These are phyloP conservation scores for Gracilaria caudata DNA, from an alignment of 23 red algal genomes.

Conservation along the genomic window DNA sequence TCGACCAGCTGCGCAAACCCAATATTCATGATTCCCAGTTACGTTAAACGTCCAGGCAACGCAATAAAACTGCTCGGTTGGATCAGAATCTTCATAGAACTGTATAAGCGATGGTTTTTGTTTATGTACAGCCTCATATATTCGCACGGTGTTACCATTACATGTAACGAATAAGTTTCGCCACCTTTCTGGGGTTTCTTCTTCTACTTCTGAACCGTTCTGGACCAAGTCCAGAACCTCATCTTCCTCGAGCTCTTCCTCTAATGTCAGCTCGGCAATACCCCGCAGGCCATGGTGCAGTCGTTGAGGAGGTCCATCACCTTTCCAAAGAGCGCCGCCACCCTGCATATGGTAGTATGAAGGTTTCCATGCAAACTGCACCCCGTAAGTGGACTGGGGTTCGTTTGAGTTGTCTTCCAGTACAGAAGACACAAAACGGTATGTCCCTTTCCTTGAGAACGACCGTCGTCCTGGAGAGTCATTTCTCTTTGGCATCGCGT, in stretches of 20 bases:
- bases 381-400: slow-evolving; percentile 54
- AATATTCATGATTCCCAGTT: slow-evolving; percentile 63
- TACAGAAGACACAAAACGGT: slow-evolving; percentile 39
- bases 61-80: slow-evolving; percentile 78
- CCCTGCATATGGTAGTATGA: slow-evolving; percentile 61
- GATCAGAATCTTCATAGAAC: slow-evolving; percentile 64
- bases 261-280: neutral
- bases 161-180: slow-evolving; percentile 62
- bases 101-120: slow-evolving; percentile 57
- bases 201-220: neutral
- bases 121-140: slow-evolving; percentile 59
- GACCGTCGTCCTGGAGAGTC: neutral
- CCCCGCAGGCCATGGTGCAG: slow-evolving; percentile 8
- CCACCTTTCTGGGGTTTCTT: slow-evolving; percentile 20
- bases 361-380: slow-evolving; percentile 62
- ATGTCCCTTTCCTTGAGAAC: slow-evolving; percentile 5
- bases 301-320: slow-evolving; percentile 12
- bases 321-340: slow-evolving; percentile 51
- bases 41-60: slow-evolving; percentile 80
- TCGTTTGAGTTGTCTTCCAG: slow-evolving; percentile 39
- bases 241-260: slow-evolving; percentile 44
- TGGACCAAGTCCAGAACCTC: slow-evolving; percentile 31
- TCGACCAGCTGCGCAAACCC: slow-evolving; percentile 63
- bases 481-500: slow-evolving; percentile 12
- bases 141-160: slow-evolving; percentile 60